Evolutionary conservation across 768 basidiomycete genomes (phyloP), one percentile per base, ranked within the genome.

Genomic region (Panaeolus papilionaceus): DNA sequence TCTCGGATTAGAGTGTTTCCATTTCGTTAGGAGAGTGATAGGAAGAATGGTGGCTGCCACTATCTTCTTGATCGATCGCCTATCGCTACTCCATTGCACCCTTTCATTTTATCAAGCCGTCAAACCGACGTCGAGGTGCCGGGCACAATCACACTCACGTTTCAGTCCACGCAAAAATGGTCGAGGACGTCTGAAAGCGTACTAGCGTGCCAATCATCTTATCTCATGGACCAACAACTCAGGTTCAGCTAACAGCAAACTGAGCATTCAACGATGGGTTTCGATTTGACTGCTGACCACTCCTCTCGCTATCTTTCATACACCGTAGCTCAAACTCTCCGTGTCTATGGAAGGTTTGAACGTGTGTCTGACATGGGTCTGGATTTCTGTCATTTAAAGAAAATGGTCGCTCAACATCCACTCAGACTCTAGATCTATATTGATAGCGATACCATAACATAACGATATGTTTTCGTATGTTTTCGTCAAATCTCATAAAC

Each of bases 361-460:
- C 54, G 54, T 58, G 54, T 58, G 54, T 58, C 54, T 58, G 54
- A 58, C 54, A 58, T 58, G 54, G 54, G 54, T 58, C 54, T 58
- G 54, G 54, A 58, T 58, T 28, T 58, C 54, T 51, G 54, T 58
- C 54, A 58, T 16, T 28, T 58, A 33, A 28, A 58, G 14, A 33
- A 33, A 58, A 58, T 58, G 54, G 9, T 58, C 54, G 54, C 54
- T 58, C 54, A 58, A 58, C 28, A 18, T 28, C 54, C 54, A 33
- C 54, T 51, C 12, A 37, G 54, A 58, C 54, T 58, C 28, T 58
- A 58, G 54, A 58, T 58, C 54, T 28, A 11, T 58, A 58, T 58
- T 28, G 54, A 4, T 33, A 33, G 54, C 54, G 54, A 37, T 20
- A 51, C 8, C 26, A 26, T 58, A 58, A 58, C 54, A 58, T 58